phyloP scores from a whole-genome alignment of 768 basidiomycete genomes.

The Pleurotus sapidus region DNA sequence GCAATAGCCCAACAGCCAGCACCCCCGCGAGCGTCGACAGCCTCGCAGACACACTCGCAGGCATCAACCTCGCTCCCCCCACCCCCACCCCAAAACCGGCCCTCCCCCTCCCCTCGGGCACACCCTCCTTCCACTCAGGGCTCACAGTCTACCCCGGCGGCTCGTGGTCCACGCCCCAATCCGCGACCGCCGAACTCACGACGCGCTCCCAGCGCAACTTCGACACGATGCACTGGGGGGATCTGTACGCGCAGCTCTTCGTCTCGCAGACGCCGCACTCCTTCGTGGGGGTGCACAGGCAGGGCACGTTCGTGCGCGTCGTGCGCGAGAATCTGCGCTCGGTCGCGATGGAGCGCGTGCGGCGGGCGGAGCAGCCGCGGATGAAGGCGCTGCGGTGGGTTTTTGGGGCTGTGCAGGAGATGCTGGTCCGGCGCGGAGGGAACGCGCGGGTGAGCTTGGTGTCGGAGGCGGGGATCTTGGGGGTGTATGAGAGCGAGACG shows the following conservation, averaged over 20 bases:
- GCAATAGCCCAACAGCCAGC: background rate
- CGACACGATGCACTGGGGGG: slow-evolving; percentile 48
- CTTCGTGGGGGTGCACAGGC: slow-evolving; percentile 55
- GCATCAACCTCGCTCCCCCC: slow-evolving; percentile 24
- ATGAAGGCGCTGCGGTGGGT: slow-evolving; percentile 36
- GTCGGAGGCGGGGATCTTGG: slow-evolving; percentile 39
- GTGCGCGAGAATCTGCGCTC: slow-evolving; percentile 39
- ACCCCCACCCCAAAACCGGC: background rate
- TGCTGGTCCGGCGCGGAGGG: slow-evolving; percentile 51
- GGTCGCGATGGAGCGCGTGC: slow-evolving; percentile 28
- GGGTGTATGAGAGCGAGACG: slow-evolving; percentile 47
- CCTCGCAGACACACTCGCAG: slow-evolving; percentile 29
- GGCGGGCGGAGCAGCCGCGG: slow-evolving; percentile 28
- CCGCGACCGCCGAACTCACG: slow-evolving; percentile 42
- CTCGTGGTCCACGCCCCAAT: slow-evolving; percentile 36
- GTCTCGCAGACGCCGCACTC: slow-evolving; percentile 66
- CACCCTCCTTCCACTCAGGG: slow-evolving; percentile 7
- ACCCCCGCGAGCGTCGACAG: slow-evolving; percentile 27
- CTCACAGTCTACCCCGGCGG: slow-evolving; percentile 18
- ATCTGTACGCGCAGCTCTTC: slow-evolving; percentile 63
- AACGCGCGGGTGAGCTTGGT: slow-evolving; percentile 55
- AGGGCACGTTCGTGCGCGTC: slow-evolving; percentile 50
- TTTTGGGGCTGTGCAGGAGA: slow-evolving; percentile 40
- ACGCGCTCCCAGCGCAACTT: slow-evolving; percentile 35
- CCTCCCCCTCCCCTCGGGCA: slow-evolving; percentile 10